These are phyloP conservation scores for Aspergillus unguis DNA, from an alignment of 2,329 filamentous ascomycete species.

Conservation along the genomic window DNA sequence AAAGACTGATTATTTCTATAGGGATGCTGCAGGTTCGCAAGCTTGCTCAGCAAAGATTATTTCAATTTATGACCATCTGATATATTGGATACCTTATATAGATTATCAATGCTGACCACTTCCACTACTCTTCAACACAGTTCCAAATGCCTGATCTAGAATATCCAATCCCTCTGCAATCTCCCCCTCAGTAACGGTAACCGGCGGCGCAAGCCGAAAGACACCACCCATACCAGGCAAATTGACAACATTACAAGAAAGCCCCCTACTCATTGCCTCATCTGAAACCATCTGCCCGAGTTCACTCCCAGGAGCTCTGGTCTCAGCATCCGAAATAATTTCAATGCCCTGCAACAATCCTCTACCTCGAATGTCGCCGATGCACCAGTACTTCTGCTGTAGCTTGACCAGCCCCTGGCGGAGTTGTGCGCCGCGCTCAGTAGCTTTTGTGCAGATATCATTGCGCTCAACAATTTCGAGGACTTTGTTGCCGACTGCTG, in stretches of 20 bases:
- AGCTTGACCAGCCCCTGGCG: constrained; percentile 48
- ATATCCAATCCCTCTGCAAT: constrained; percentile 52
- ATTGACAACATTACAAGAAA: constrained; percentile 57
- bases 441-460: constrained; percentile 48
- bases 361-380: constrained; percentile 59
- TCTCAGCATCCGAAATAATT: constrained; percentile 52
- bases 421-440: constrained; percentile 46
- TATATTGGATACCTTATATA: too few species aligned
- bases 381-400: constrained; percentile 55
- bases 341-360: constrained; percentile 59
- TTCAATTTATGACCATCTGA: too few species aligned
- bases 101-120: too few species aligned
- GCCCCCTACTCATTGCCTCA: constrained; percentile 50
- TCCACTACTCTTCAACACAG: constrained; percentile 5
- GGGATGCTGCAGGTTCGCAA: too few species aligned
- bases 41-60: too few species aligned
- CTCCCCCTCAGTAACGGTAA: constrained; percentile 54
- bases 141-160: constrained; percentile 54
- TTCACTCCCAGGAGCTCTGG: constrained; percentile 48
- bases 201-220: constrained; percentile 59
- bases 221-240: constrained; percentile 55
- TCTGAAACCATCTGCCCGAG: constrained; percentile 49
- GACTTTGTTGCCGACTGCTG: constrained; percentile 60
- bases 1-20: too few species aligned
- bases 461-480: constrained; percentile 60